Evolutionary conservation across 2,329 filamentous ascomycete genomes (phyloP).

Genomic region (Rutstroemia sp.): DNA sequence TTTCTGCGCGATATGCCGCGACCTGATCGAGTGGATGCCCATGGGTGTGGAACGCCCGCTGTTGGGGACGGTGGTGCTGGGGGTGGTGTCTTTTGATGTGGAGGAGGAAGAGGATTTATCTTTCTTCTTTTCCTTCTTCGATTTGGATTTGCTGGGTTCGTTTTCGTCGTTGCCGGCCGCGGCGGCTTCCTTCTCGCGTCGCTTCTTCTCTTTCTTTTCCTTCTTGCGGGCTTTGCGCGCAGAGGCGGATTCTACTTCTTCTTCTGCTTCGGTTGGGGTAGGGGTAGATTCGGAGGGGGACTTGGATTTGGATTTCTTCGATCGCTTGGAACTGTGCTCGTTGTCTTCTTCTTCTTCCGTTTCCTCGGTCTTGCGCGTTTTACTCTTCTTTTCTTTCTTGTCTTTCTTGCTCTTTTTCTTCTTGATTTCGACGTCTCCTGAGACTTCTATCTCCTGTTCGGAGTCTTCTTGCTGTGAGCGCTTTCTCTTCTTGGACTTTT

Average conservation of each 20-base stretch:
- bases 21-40: slow-evolving; percentile 65
- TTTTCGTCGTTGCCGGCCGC: background rate
- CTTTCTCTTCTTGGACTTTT: slow-evolving; percentile 36
- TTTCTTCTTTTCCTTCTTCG: slow-evolving; percentile 36
- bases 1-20: slow-evolving; percentile 84
- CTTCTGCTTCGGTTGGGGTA: background rate
- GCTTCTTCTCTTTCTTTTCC: slow-evolving; percentile 12
- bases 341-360: slow-evolving; percentile 22
- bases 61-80: slow-evolving; percentile 19
- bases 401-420: slow-evolving; percentile 27
- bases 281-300: background rate
- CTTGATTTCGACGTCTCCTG: slow-evolving; percentile 20
- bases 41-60: slow-evolving; percentile 39
- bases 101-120: slow-evolving; percentile 26
- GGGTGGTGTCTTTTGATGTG: slow-evolving; percentile 19
- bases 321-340: slow-evolving; percentile 19
- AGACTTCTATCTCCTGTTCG: slow-evolving; percentile 8
- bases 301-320: slow-evolving; percentile 28
- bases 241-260: background rate
- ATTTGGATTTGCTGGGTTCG: slow-evolving; percentile 31
- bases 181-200: slow-evolving; percentile 10
- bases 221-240: background rate
- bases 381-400: slow-evolving; percentile 7
- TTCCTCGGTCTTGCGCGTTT: slow-evolving; percentile 39
- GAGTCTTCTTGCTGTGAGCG: slow-evolving; percentile 33